Conservation (phyloP, 176 grass and related monocot species). For the Hordeum marinum region DNA sequence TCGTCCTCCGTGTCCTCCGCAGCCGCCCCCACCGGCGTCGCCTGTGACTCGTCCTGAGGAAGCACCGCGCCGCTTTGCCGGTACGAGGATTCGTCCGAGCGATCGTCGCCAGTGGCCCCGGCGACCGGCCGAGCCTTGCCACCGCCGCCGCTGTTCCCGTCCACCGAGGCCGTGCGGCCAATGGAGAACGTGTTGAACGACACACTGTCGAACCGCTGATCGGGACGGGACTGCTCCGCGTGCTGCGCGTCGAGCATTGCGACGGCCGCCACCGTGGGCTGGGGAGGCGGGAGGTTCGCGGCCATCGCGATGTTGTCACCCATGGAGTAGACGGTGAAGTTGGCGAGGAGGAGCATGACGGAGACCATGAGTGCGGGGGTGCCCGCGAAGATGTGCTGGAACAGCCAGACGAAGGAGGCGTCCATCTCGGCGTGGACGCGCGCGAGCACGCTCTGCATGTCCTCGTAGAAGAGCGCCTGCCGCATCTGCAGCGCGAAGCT, state of each 20-base stretch:
- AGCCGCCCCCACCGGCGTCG: neutral
- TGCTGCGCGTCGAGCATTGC: conserved; percentile 39
- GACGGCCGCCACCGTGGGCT: neutral
- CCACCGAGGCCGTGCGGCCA: conserved; percentile 46
- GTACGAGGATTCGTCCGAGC: conserved; percentile 37
- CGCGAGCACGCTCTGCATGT: conserved; percentile 48
- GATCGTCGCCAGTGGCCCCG: conserved; percentile 64
- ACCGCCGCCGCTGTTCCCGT: conserved; percentile 59
- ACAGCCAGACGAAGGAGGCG: conserved; percentile 97
- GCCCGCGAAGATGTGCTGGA: conserved; percentile 92
- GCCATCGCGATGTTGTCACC: conserved; percentile 26
- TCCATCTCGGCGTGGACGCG: conserved; percentile 81
- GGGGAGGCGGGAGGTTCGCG: conserved; percentile 27
- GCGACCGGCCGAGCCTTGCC: conserved; percentile 65
- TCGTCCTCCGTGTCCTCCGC: conserved; percentile 41
- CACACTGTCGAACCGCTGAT: conserved; percentile 24
- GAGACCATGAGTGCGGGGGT: conserved; percentile 93
- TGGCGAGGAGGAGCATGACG: conserved; percentile 91
- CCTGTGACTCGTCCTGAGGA: conserved; percentile 17
- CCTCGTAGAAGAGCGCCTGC: conserved; percentile 58
- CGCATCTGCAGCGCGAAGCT: conserved; percentile 84
- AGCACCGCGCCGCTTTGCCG: conserved; percentile 27
- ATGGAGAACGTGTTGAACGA: conserved; percentile 41
- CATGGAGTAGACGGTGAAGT: conserved; percentile 98
- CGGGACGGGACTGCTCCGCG: conserved; percentile 1